Evolutionary conservation across 257 asterid species (phyloP).

Genomic region (Leonotis leonurus): DNA sequence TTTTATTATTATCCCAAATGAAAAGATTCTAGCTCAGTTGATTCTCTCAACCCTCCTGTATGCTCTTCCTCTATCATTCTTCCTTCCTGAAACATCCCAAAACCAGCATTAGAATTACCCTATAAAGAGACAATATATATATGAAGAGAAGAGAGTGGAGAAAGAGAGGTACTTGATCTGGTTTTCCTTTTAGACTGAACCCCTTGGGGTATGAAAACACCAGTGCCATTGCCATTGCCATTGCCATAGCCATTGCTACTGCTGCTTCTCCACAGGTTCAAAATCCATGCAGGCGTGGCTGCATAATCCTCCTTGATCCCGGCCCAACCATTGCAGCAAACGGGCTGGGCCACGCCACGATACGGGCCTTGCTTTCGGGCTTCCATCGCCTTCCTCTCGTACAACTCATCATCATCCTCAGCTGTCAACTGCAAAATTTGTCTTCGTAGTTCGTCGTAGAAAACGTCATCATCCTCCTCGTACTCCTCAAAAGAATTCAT

Average conservation of each 20-base stretch:
- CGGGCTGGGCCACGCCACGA: no score
- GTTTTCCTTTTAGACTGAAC: constrained; percentile 18
- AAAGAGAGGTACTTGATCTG: constrained; percentile 21
- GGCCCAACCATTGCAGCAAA: constrained; percentile 38
- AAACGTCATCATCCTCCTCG: constrained; percentile 44
- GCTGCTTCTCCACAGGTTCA: constrained; percentile 58
- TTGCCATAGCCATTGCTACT: no score
- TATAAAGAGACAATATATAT: no score
- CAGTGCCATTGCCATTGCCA: constrained; percentile 68
- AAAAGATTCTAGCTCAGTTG: constrained; percentile 4
- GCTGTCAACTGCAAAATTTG: constrained; percentile 42
- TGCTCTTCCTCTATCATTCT: constrained; percentile 19
- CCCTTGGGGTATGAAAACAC: constrained; percentile 73
- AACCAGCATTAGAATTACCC: no score
- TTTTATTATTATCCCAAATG: no score
- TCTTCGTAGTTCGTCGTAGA: constrained; percentile 44
- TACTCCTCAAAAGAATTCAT: neutral
- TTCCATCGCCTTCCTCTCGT: neutral
- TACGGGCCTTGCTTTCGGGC: neutral
- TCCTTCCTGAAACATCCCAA: constrained; percentile 26
- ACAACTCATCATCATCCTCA: constrained; percentile 41
- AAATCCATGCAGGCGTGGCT: constrained; percentile 45
- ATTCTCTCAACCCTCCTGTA: constrained; percentile 15
- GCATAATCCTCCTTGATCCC: constrained; percentile 27
- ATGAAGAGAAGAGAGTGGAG: neutral